Percentiles rank a stretch among this genome's conserved stretches.
phyloP scores from a whole-genome alignment of 2,329 filamentous ascomycete species.

The Aureobasidium sp. region DNA sequence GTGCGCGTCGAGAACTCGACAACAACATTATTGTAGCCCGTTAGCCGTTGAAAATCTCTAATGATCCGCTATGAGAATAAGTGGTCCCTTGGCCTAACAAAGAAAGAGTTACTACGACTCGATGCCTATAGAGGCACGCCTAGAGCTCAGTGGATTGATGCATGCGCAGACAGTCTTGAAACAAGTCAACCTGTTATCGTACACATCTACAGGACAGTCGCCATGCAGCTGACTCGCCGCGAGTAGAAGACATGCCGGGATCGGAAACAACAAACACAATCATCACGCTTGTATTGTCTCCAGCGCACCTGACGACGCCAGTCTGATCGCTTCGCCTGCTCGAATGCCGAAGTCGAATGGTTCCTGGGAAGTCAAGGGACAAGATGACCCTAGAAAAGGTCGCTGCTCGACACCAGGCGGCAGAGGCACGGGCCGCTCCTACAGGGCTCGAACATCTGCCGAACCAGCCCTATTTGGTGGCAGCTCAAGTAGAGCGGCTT shows the following conservation, averaged over 20 bases:
- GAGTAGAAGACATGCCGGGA: not conserved
- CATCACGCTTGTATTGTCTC: too few relatives aligned
- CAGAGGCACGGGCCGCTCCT: not conserved
- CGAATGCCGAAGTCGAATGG: not conserved
- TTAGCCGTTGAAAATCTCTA: conserved; percentile 7
- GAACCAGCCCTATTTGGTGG: not conserved
- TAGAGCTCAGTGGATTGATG: not conserved
- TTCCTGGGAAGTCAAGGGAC: not conserved
- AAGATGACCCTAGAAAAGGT: not conserved
- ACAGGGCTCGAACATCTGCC: not conserved
- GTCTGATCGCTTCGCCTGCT: not conserved
- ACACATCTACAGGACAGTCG: not conserved
- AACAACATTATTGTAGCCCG: not conserved
- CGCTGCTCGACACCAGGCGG: not conserved
- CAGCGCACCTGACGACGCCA: not conserved
- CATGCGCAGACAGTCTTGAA: not conserved
- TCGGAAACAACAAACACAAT: not conserved
- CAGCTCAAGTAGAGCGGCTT: not conserved
- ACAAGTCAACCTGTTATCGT: not conserved
- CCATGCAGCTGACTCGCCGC: not conserved
- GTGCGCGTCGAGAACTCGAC: not conserved
- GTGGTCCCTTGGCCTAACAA: conserved; percentile 7
- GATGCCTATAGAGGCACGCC: not conserved
- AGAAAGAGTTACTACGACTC: not conserved
- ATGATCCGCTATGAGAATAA: not conserved